Percentiles rank a stretch among this genome's conserved stretches.
These are phyloP conservation scores for Calocybe gangraenosa DNA, from an alignment of 768 basidiomycete genomes.

Conservation along the genomic window DNA sequence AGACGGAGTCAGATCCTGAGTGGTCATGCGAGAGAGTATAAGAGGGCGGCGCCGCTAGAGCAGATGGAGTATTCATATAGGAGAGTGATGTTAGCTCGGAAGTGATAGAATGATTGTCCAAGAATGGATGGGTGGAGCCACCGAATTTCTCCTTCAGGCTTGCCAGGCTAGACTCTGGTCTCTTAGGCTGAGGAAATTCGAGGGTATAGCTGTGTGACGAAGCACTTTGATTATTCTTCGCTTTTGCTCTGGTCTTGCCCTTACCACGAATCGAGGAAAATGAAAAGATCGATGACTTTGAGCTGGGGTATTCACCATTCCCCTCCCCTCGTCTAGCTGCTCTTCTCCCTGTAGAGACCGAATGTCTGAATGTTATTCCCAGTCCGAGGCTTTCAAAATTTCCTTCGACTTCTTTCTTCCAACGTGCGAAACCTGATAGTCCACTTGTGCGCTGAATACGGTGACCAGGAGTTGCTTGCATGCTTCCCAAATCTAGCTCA, in stretches of 20 bases:
- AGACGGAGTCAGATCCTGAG: constrained; percentile 14
- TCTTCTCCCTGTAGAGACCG: constrained; percentile 23
- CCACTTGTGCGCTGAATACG: constrained; percentile 23
- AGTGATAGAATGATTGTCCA: constrained; percentile 5
- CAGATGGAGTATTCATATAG: constrained; percentile 20
- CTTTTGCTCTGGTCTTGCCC: constrained; percentile 31
- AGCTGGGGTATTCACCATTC: constrained; percentile 16
- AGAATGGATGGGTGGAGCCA: constrained; percentile 7
- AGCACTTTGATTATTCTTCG: constrained; percentile 24
- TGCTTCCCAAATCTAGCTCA: constrained; percentile 11
- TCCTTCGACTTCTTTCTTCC: constrained; percentile 40
- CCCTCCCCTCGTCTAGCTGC: constrained; percentile 12
- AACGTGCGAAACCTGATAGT: constrained; percentile 36
- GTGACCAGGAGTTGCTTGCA: constrained; percentile 7
- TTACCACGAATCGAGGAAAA: constrained; percentile 26
- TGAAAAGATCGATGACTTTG: constrained; percentile 24
- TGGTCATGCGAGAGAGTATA: constrained; percentile 24
- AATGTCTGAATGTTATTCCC: constrained; percentile 40
- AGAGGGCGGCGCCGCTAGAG: constrained; percentile 24
- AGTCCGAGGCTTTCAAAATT: constrained; percentile 27
- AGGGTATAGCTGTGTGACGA: constrained; percentile 32
- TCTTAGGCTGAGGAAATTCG: constrained; percentile 24
- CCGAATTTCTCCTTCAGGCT: constrained; percentile 18
- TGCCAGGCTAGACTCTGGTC: constrained; percentile 23
- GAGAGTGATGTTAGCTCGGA: constrained; percentile 19